Percentiles rank a stretch among this genome's conserved stretches.
Conservation (phyloP, 768 basidiomycete genomes). For the Lactifluus rugatus region DNA sequence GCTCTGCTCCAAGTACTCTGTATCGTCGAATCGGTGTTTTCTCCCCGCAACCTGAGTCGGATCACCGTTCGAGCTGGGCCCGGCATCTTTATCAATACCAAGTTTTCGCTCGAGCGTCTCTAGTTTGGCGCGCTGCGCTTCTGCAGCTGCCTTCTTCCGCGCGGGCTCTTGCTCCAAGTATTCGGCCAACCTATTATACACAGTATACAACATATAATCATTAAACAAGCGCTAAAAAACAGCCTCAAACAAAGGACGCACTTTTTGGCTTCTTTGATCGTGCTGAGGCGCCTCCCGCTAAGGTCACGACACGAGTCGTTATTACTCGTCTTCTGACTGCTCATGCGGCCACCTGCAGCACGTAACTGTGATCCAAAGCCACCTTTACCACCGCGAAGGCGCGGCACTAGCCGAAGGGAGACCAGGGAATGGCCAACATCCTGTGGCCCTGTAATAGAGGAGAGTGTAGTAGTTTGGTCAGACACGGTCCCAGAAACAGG, state of each 20-base stretch:
- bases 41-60: constrained; percentile 50
- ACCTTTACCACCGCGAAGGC: constrained; percentile 86
- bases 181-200: constrained; percentile 53
- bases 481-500: constrained; percentile 30
- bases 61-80: constrained; percentile 27
- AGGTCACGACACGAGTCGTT: constrained; percentile 93
- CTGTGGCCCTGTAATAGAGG: constrained; percentile 27
- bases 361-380: constrained; percentile 95
- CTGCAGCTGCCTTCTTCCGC: constrained; percentile 65
- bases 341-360: constrained; percentile 97
- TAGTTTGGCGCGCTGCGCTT: constrained; percentile 73
- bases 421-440: constrained; percentile 33
- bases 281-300: constrained; percentile 80
- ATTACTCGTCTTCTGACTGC: constrained; percentile 88
- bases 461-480: constrained; percentile 27
- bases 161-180: constrained; percentile 80
- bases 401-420: constrained; percentile 63
- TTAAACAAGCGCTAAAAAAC: not conserved
- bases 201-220: not conserved
- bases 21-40: constrained; percentile 89
- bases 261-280: constrained; percentile 95
- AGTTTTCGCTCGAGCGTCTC: constrained; percentile 79
- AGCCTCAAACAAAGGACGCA: constrained; percentile 28
- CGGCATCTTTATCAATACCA: constrained; percentile 43
- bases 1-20: constrained; percentile 85